Percentiles rank a stretch among this genome's conserved stretches.
Evolutionary conservation across 495 filamentous ascomycete genomes (phyloP).

Genomic region (Xylaria intraflava): DNA sequence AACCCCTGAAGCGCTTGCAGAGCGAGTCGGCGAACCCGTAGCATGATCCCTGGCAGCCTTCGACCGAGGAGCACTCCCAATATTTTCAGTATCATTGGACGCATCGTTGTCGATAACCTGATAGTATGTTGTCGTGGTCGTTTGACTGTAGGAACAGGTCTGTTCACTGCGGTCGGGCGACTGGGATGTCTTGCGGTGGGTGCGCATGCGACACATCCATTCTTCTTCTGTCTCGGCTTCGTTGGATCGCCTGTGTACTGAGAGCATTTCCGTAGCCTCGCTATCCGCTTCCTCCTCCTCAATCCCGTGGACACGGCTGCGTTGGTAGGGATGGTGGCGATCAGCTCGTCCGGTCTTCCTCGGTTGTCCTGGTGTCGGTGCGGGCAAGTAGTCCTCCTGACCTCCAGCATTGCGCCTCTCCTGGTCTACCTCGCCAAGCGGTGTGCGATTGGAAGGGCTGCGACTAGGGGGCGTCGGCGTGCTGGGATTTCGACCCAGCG

Average conservation of each 20-base stretch:
- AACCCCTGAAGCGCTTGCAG: constrained; percentile 61
- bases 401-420: constrained; percentile 59
- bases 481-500: constrained; percentile 46
- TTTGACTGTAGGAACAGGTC: constrained; percentile 46
- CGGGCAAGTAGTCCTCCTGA: constrained; percentile 79
- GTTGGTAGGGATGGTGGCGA: constrained; percentile 49
- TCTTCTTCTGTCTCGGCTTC: constrained; percentile 74
- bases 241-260: constrained; percentile 46
- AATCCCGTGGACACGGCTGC: constrained; percentile 31
- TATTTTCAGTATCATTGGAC: constrained; percentile 49
- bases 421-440: constrained; percentile 82
- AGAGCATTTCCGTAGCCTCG: constrained; percentile 37
- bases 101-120: constrained; percentile 49
- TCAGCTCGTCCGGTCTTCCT: constrained; percentile 65
- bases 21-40: constrained; percentile 31
- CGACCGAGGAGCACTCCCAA: constrained; percentile 42
- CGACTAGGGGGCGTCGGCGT: constrained; percentile 79
- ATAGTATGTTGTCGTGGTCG: constrained; percentile 49
- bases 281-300: constrained; percentile 37
- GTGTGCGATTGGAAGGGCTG: constrained; percentile 64
- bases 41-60: constrained; percentile 53
- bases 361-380: constrained; percentile 92
- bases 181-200: constrained; percentile 49
- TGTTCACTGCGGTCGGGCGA: constrained; percentile 37
- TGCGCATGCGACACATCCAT: constrained; percentile 61